A percentile compares a stretch with the other conserved stretches of the same genome.
phyloP scores from a whole-genome alignment of 306 rosid genomes.

The Ormosia emarginata region DNA sequence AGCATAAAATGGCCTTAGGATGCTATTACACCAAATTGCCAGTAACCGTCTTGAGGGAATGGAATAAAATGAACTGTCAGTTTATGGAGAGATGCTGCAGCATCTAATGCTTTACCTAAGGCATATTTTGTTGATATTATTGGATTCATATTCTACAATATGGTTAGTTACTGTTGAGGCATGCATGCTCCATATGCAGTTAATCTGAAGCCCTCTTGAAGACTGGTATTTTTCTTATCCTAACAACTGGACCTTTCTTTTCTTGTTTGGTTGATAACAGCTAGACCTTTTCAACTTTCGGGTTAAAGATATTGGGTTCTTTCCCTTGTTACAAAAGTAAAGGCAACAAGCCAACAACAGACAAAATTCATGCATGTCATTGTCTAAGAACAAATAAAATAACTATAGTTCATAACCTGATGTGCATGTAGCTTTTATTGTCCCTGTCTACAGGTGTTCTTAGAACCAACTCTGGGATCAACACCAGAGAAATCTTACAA shows the following conservation, averaged over 20 bases:
- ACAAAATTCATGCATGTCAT: background rate
- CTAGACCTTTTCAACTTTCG: background rate
- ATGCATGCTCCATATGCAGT: conserved; percentile 1
- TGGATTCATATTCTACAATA: conserved; percentile 34
- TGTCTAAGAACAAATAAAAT: background rate
- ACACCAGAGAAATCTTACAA: background rate
- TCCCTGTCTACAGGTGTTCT: background rate
- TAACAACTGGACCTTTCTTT: background rate
- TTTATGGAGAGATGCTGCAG: conserved; percentile 34
- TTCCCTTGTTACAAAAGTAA: background rate
- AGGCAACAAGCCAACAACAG: background rate
- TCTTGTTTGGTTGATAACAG: background rate
- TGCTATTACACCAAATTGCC: conserved; percentile 17
- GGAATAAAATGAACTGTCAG: conserved; percentile 38
- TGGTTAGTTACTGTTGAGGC: background rate
- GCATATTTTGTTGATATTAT: conserved; percentile 36
- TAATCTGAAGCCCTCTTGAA: conserved; percentile 10
- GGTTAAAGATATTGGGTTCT: background rate
- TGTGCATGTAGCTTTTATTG: background rate
- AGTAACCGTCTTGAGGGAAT: conserved; percentile 25
- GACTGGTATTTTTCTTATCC: conserved; percentile 19
- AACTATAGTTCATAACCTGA: background rate
- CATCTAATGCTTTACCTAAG: conserved; percentile 45
- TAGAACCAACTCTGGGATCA: background rate
- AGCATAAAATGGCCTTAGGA: conserved; percentile 24